Evolutionary conservation across 768 basidiomycete species (phyloP), one percentile per base, ranked within the genome.

Genomic region (Kwoniella europaea): DNA sequence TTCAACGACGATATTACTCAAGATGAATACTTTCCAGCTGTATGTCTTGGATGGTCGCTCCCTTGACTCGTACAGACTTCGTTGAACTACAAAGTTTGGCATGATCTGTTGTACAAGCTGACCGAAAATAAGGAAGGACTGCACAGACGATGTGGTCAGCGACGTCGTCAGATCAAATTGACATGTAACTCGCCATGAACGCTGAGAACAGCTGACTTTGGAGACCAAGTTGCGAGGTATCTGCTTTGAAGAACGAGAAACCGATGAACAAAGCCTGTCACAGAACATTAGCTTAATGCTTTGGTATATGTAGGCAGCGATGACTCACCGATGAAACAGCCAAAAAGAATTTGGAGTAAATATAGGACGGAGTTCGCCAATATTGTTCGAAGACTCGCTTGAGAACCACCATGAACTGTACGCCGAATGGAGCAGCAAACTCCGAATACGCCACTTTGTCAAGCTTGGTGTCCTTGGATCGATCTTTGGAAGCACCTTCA

Each of bases 331-430:
- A 69, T 9, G 72, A 50, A 22, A 79, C 67, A 53, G 71, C 71
- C 6, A 84, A 75, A 58, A 82, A 73, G 24, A 84, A 66, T 72
- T 85, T 85, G 65, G 82, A 79, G 73, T 76, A 85, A 71, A 85
- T 76, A 71, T 85, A 86, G 10, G 79, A 81, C 4, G 83, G 79
- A 46, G 84, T 83, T 20, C 85, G 73, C 83, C 84, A 85, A 73
- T 83, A 84, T 72, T 85, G 76, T 70, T 84, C 81, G 71, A 82
- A 84, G 13, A 83, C 81, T 46, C 85, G 81, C 52, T 67, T 77
- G 24, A 74, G 58, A 41, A 82, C 81, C 56, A 76, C 67, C 20
- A 46, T 24, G 41, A 82, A 63, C 65, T 84, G 78, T 1, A 54
- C 43, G 4, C 65, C 46, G 55, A 75, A 72, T 10, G 81, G 72